Percentiles rank a stretch among this genome's conserved stretches.
These are phyloP conservation scores for Lentinula sp. DNA, from an alignment of 768 basidiomycete genomes.

Conservation along the genomic window DNA sequence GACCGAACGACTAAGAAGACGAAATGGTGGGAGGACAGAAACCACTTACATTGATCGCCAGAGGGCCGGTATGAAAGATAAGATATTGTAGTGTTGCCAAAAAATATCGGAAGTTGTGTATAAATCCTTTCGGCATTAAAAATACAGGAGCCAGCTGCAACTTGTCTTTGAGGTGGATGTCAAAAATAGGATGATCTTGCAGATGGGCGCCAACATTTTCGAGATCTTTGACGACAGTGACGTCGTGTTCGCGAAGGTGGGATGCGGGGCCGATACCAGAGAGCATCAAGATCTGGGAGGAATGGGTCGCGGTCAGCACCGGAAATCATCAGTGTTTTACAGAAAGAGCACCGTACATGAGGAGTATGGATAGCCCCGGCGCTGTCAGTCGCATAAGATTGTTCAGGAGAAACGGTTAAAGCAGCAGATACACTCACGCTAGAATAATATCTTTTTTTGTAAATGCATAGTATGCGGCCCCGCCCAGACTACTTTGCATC, in stretches of 20 bases:
- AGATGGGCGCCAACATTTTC: constrained; percentile 74
- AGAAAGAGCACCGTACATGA: constrained; percentile 27
- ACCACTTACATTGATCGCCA: constrained; percentile 46
- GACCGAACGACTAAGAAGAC: neutral
- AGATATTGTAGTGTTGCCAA: constrained; percentile 34
- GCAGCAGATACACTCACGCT: constrained; percentile 32
- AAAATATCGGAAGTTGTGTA: constrained; percentile 23
- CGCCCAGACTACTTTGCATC: constrained; percentile 12
- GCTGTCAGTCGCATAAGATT: constrained; percentile 20
- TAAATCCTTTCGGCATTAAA: constrained; percentile 21
- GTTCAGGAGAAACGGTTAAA: neutral
- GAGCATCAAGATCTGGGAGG: constrained; percentile 56
- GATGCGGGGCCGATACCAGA: constrained; percentile 71
- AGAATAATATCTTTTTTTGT: constrained; percentile 55
- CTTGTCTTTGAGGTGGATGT: constrained; percentile 48
- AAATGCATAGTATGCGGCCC: constrained; percentile 32
- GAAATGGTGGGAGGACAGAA: neutral
- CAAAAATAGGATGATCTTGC: constrained; percentile 59
- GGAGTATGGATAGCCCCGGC: constrained; percentile 63
- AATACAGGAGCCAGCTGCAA: constrained; percentile 35
- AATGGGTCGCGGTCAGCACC: neutral
- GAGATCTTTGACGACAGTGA: constrained; percentile 55
- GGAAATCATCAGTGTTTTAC: neutral
- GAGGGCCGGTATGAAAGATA: constrained; percentile 38
- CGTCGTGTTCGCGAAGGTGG: constrained; percentile 44